These are phyloP conservation scores for Lentinus polychrous DNA, from an alignment of 1,284 basidiomycete genomes.

Conservation along the genomic window DNA sequence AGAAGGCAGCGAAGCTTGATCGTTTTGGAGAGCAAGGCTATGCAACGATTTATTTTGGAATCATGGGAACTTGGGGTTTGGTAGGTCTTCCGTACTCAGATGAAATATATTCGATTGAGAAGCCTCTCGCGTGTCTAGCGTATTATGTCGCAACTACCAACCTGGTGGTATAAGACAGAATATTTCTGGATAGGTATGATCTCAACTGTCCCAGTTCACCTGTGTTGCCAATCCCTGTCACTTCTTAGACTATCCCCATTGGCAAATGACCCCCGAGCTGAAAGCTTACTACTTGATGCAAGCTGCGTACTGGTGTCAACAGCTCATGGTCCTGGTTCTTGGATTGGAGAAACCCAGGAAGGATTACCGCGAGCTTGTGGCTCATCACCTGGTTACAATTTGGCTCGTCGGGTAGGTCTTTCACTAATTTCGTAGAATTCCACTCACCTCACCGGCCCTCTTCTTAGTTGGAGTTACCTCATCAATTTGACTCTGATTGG, in stretches of 20 bases:
- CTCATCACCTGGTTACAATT: conserved; percentile 88
- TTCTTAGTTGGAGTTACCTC: conserved; percentile 77
- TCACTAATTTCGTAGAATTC: not conserved
- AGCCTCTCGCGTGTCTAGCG: not conserved
- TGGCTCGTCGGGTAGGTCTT: conserved; percentile 81
- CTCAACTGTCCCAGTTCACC: conserved; percentile 1
- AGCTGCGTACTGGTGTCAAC: conserved; percentile 90
- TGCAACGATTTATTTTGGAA: conserved; percentile 73
- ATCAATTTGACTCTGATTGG: conserved; percentile 85
- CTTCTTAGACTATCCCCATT: conserved; percentile 73
- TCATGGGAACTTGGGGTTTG: conserved; percentile 70
- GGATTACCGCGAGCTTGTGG: conserved; percentile 84
- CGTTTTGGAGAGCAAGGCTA: conserved; percentile 91
- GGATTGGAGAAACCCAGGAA: conserved; percentile 91
- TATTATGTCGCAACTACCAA: conserved; percentile 55
- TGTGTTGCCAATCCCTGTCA: no score
- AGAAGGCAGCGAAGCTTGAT: conserved; percentile 60
- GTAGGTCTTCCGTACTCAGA: conserved; percentile 39
- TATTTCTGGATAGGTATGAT: conserved; percentile 73
- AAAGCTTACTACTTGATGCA: conserved; percentile 93
- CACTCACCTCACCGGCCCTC: not conserved
- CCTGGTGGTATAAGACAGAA: conserved; percentile 85
- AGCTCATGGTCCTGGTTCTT: conserved; percentile 82
- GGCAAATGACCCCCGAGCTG: conserved; percentile 80
- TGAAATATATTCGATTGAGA: no score